Base-by-base conservation (phyloP, 805 yeast genomes). In the Yarrowia sp. region DNA sequence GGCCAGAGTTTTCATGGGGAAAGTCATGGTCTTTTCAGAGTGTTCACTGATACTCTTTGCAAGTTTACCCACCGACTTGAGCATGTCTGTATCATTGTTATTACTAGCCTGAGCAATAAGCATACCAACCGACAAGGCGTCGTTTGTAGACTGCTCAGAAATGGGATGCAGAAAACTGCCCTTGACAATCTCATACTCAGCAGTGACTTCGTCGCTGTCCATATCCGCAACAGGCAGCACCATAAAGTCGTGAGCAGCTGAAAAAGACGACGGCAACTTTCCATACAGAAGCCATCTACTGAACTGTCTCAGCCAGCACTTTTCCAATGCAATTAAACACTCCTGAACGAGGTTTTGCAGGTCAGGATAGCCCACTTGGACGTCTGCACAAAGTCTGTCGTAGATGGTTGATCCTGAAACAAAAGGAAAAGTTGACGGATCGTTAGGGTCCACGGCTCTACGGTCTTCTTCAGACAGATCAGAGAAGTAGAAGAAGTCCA, bases 211-310 rank as follows among this genome's bases (percentile, higher is more conserved):
- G n/a, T 68, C 64, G 13, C 30, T 9, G 19, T 30, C 49, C 39
- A n/a, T 13, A 5, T 61, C 68, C 6, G 40, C 39, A 7, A 49
- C 43, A 2, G 50, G 61, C 34, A 72, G 55, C 7, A 46, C 67
- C 72, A 71, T 70, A 40, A 72, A 71, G 42, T 69, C 73, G 15
- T 43, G 50, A 14, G 53, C 53, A 3, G 69, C 43, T 2, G 64
- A 58, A 14, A 58, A 58, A 4, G 58, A 36, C 1, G 44, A 39
- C 8, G 71, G 68, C 20, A 71, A 52, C 34, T 70, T 61, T 3
- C 74, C 74, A 50, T 71, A 72, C 6, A 72, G 46, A 9, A 70
- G 53, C 74, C 73, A 72, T 17, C 70, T 20, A 49, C 69, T 39
- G 12, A 72, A 47, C 38, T 70, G 72, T 13, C 58, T 46, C 36